Conservation (phyloP, 2,329 filamentous ascomycete species). For the Hypocreales sp. region DNA sequence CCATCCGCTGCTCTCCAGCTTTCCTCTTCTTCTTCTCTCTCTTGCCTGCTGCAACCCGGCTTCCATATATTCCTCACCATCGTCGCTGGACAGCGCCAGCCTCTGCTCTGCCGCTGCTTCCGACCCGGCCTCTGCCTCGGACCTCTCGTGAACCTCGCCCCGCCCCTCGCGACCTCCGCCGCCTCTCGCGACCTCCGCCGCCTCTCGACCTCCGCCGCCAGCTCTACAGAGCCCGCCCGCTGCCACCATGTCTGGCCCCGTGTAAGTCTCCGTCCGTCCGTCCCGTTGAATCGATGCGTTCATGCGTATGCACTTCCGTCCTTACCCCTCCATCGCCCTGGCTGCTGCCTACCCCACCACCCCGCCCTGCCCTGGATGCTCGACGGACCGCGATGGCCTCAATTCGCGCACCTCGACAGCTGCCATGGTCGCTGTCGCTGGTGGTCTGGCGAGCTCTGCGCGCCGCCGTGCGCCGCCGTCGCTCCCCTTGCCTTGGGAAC, state of each 20-base stretch:
- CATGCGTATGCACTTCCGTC: conserved; percentile 8
- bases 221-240: too few species aligned
- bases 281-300: conserved; percentile 5
- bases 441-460: too few species aligned
- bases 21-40: background rate
- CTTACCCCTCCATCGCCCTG: conserved; percentile 9
- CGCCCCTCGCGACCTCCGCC: too few species aligned
- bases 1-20: background rate
- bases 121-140: too few species aligned
- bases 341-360: conserved; percentile 20
- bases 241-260: conserved; percentile 47
- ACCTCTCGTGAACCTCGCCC: too few species aligned
- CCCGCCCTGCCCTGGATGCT: conserved; percentile 11
- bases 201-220: too few species aligned
- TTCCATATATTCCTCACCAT: too few species aligned
- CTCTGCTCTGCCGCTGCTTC: too few species aligned
- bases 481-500: conserved; percentile 3
- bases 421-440: too few species aligned
- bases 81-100: too few species aligned
- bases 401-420: conserved; percentile 18
- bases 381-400: conserved; percentile 12
- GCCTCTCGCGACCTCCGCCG: too few species aligned
- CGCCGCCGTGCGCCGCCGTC: conserved; percentile 1
- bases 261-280: conserved; percentile 36
- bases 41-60: too few species aligned